These are phyloP conservation scores for Aspergillus awamori DNA, from an alignment of 2,329 filamentous ascomycete species.

Conservation along the genomic window DNA sequence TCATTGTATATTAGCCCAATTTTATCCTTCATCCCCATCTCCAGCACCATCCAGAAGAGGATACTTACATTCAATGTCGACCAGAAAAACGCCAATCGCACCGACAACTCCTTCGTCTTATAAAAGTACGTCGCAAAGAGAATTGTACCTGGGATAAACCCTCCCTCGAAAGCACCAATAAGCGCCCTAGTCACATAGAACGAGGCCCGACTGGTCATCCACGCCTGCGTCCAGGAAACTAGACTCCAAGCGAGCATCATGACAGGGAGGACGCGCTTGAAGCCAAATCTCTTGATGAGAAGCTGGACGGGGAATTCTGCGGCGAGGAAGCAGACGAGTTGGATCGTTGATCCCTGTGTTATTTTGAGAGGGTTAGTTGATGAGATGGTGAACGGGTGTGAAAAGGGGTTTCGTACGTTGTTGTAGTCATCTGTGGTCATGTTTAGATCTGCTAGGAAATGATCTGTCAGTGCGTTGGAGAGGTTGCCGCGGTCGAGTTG, in stretches of 20 bases:
- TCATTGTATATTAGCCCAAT: no score
- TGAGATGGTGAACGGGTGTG: no score
- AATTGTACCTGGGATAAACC: conserved; percentile 41
- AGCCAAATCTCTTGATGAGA: conserved; percentile 51
- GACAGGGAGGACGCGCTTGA: conserved; percentile 50
- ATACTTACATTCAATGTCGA: conserved; percentile 37
- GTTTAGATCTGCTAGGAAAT: conserved; percentile 39
- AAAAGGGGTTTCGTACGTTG: conserved; percentile 22
- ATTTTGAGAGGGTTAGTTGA: no score
- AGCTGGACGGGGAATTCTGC: conserved; percentile 53
- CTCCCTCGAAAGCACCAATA: conserved; percentile 46
- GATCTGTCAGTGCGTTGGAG: conserved; percentile 40
- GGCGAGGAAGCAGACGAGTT: conserved; percentile 28
- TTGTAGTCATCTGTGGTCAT: conserved; percentile 46
- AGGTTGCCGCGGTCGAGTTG: conserved; percentile 41
- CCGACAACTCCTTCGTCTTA: conserved; percentile 45
- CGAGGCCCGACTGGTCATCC: conserved; percentile 33
- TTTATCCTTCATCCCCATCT: no score
- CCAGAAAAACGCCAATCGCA: conserved; percentile 49
- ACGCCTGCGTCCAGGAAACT: conserved; percentile 42
- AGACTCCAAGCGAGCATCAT: conserved; percentile 52
- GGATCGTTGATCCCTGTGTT: conserved; percentile 27
- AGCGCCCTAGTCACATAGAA: conserved; percentile 45
- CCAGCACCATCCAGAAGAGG: background rate
- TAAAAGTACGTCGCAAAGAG: conserved; percentile 49